A percentile compares a stretch with the other conserved stretches of the same genome.
Conservation (phyloP, 441 rosid species). For the Isatis lusitanica region DNA sequence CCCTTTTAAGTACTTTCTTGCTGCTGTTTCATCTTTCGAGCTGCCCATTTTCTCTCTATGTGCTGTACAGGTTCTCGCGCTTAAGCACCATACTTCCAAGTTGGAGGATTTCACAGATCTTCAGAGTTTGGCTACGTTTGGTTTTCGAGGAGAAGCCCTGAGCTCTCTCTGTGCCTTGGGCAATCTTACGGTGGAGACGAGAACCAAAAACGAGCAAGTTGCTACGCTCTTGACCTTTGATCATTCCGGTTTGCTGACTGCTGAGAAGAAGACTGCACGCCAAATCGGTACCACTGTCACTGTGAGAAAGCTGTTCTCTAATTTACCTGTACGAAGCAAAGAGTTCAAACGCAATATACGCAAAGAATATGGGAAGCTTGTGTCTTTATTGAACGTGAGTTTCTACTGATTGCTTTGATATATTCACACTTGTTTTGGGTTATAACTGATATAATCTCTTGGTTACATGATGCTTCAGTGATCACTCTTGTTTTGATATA, state of each 20-base stretch:
- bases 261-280: conserved; percentile 80
- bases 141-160: conserved; percentile 96
- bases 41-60: background rate
- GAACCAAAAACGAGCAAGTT: conserved; percentile 67
- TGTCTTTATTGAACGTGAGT: conserved; percentile 83
- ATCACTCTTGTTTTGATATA: too few relatives aligned
- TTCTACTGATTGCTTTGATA: background rate
- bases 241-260: conserved; percentile 67
- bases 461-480: background rate
- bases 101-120: conserved; percentile 79
- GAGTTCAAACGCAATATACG: conserved; percentile 93
- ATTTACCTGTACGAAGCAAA: conserved; percentile 90
- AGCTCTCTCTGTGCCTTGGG: conserved; percentile 96
- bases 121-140: conserved; percentile 75
- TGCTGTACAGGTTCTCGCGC: conserved; percentile 67
- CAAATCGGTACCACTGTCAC: conserved; percentile 90
- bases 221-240: conserved; percentile 85
- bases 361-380: conserved; percentile 87
- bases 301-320: conserved; percentile 80
- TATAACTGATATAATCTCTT: background rate
- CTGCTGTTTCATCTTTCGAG: background rate
- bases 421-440: conserved; percentile 4
- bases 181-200: conserved; percentile 76
- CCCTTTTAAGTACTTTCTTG: background rate
- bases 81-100: conserved; percentile 93